phyloP scores from a whole-genome alignment of 345 rosid species.

The Abelmoschus esculentus region DNA sequence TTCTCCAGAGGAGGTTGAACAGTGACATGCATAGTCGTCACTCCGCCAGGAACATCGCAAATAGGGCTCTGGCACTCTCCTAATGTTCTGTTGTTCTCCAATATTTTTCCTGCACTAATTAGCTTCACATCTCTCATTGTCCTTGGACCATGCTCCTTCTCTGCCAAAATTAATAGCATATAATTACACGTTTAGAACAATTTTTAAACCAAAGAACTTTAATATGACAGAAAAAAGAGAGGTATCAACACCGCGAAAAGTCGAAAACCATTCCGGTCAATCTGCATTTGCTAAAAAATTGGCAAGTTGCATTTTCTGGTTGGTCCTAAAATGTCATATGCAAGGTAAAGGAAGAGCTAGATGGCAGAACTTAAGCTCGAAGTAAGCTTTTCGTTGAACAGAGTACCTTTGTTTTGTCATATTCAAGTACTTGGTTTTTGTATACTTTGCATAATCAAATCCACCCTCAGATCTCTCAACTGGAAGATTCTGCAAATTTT shows the following conservation, averaged over 20 bases:
- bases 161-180: conserved; percentile 29
- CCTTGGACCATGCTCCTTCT: conserved; percentile 79
- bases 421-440: conserved; percentile 11
- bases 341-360: not conserved
- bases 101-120: conserved; percentile 87
- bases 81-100: conserved; percentile 77
- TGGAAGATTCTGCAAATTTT: conserved; percentile 16
- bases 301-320: no score
- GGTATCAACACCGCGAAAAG: not conserved
- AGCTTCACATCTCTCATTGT: conserved; percentile 84
- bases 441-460: no score
- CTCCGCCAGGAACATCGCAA: conserved; percentile 67
- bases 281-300: no score
- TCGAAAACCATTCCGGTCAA: no score
- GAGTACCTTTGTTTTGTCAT: not conserved
- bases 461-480: not conserved
- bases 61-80: conserved; percentile 81
- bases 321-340: not conserved
- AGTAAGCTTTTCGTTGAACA: not conserved
- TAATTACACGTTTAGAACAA: not conserved
- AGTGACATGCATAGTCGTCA: conserved; percentile 95
- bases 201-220: no score
- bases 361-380: not conserved
- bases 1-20: conserved; percentile 74
- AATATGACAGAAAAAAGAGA: not conserved